Evolutionary conservation across 176 grass and related monocot species (phyloP), one percentile per base, ranked within the genome.

Genomic region (Carex myosuroides): DNA sequence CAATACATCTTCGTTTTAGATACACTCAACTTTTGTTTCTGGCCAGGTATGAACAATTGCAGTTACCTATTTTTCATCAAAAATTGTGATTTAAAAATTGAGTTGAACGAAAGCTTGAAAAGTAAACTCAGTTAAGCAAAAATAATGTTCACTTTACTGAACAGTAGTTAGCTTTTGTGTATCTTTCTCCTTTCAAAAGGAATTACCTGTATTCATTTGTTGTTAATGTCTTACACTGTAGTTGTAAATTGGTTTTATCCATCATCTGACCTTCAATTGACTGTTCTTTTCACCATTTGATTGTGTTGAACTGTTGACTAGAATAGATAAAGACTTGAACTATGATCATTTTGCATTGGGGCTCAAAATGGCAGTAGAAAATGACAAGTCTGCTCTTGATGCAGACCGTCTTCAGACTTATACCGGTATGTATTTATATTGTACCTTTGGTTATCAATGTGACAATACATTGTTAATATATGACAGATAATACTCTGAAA

Each of bases 281-380:
- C 14, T 41, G 56, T 13, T 22, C 48, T 12, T 3, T 53, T 60
- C 42, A 8, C 63, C 67, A 56, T 55, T 69, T 41, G 55, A 54
- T 66, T 54, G 4, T 59, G 60, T 65, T 17, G 0, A 46, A 33
- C 55, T 21, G 57, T 1, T 70, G 0, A 24, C 50, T 66, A 83
- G 48, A 88, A 86, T 78, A 99, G 93, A 99, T 73, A 86, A 95
- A 77, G 96, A 95, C 53, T 85, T 99, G 79, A 95, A 55, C 85
- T 99, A 99, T 88, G 93, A 99, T 78, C 88, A 95, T 90, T 90
- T 99, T 50, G 93, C 96, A 81, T 86, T 87, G 86, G 93, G 91
- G 72, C 83, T 99, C 37, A 99, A 95, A 84, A 77, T 80, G 70
- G 91, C 96, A 56, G 75, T 99, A 81, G 93, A 95, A 84, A 91